Percentiles rank a stretch among this genome's conserved stretches.
These are phyloP conservation scores for Metschnikowia colocasiae DNA, from an alignment of 805 yeast species.

Conservation along the genomic window DNA sequence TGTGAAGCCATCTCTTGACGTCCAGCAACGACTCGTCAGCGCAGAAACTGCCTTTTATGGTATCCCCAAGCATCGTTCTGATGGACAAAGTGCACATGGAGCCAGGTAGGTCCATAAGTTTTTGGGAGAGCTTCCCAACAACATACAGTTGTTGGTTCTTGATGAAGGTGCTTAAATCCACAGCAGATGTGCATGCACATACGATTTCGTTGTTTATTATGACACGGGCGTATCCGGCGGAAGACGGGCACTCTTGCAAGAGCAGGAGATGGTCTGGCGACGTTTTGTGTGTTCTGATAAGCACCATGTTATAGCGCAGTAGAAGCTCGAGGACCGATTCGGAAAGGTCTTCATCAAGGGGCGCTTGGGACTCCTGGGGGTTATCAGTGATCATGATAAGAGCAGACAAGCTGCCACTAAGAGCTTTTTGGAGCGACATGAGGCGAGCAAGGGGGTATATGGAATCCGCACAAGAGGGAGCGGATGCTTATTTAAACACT, in stretches of 20 bases:
- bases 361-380: neutral
- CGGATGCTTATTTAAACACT: neutral
- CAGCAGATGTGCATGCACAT: neutral
- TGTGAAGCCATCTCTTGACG: slow-evolving; percentile 19
- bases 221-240: neutral
- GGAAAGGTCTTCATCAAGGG: neutral
- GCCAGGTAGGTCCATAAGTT: neutral
- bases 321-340: neutral
- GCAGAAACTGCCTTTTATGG: slow-evolving; percentile 9
- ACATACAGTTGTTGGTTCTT: neutral
- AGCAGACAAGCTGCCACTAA: neutral
- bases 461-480: neutral
- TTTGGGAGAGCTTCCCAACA: neutral
- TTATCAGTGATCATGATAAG: neutral
- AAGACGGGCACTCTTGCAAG: neutral
- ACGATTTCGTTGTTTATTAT: neutral
- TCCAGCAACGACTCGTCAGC: slow-evolving; percentile 12
- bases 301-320: neutral
- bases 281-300: neutral
- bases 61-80: slow-evolving; percentile 15
- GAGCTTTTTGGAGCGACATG: slow-evolving; percentile 1
- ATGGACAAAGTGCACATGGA: slow-evolving; percentile 11
- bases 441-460: no score
- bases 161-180: neutral
- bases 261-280: neutral